These are phyloP conservation scores for Ceratobasidium sp. DNA, from an alignment of 1,284 basidiomycete genomes.

Conservation along the genomic window DNA sequence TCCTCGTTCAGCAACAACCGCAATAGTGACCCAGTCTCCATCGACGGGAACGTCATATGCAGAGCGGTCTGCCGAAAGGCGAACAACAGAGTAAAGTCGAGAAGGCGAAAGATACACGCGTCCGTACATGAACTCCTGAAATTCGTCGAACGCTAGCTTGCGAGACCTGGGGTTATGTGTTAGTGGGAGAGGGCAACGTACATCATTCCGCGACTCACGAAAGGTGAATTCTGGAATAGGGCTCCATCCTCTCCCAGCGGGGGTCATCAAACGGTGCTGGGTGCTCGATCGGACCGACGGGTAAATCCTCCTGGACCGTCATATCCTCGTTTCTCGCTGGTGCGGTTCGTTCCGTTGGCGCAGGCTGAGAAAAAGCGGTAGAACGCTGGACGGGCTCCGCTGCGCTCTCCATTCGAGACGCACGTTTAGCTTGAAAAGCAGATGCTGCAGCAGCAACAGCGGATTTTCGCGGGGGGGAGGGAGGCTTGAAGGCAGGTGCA, in stretches of 20 bases:
- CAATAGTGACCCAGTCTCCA: slow-evolving; percentile 91
- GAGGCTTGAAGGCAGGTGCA: slow-evolving; percentile 30
- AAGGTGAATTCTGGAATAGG: slow-evolving; percentile 87
- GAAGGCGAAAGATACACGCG: slow-evolving; percentile 89
- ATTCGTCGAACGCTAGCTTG: slow-evolving; percentile 70
- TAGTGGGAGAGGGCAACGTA: slow-evolving; percentile 23
- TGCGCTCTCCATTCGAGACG: neutral
- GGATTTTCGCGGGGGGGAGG: slow-evolving; percentile 25
- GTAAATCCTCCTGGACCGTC: slow-evolving; percentile 74
- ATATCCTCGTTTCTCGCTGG: slow-evolving; percentile 66
- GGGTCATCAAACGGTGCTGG: slow-evolving; percentile 71
- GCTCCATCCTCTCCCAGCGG: slow-evolving; percentile 76
- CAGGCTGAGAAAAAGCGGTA: slow-evolving; percentile 44
- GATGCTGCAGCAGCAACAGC: slow-evolving; percentile 16
- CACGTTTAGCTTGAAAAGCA: slow-evolving; percentile 25
- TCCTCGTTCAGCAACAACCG: slow-evolving; percentile 85
- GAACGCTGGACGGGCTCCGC: slow-evolving; percentile 40
- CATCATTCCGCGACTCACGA: slow-evolving; percentile 61
- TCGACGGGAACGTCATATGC: slow-evolving; percentile 90
- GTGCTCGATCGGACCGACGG: slow-evolving; percentile 76
- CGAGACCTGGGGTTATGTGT: slow-evolving; percentile 64
- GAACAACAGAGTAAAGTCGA: slow-evolving; percentile 82
- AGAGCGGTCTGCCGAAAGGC: slow-evolving; percentile 75
- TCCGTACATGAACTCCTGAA: slow-evolving; percentile 83
- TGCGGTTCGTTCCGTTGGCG: slow-evolving; percentile 3